Percentiles rank a stretch among this genome's conserved stretches.
These are phyloP conservation scores for Carpinus viminea DNA, from an alignment of 306 rosid genomes.

Conservation along the genomic window DNA sequence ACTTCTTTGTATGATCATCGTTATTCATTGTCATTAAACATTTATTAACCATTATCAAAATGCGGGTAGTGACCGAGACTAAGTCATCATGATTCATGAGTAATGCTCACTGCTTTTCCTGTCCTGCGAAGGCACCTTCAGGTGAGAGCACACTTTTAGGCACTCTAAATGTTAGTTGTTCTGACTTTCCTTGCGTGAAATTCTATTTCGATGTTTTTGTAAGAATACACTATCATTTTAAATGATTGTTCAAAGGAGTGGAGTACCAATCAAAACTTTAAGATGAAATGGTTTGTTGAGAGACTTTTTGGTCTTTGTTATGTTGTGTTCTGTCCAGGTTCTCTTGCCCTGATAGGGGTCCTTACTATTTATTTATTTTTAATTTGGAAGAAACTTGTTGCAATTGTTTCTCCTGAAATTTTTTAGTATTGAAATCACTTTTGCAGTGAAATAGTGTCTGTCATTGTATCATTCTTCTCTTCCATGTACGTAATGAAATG, in stretches of 20 bases:
- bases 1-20: too few relatives aligned
- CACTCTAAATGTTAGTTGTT: too few relatives aligned
- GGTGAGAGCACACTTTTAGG: not conserved
- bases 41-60: not conserved
- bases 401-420: not conserved
- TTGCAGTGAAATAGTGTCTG: constrained; percentile 62
- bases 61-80: not conserved
- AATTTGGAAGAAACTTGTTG: not conserved
- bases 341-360: not conserved
- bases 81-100: not conserved
- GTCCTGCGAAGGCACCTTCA: not conserved
- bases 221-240: not conserved
- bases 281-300: not conserved
- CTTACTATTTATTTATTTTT: not conserved
- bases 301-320: not conserved
- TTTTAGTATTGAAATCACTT: not conserved
- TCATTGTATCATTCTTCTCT: constrained; percentile 68
- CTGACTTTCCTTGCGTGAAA: not conserved
- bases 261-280: not conserved
- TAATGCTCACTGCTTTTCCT: not conserved
- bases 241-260: not conserved
- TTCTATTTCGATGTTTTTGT: not conserved
- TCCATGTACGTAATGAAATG: constrained; percentile 62
- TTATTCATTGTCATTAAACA: too few relatives aligned
- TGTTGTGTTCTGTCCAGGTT: not conserved